Evolutionary conservation across 352 stramenopile species (phyloP).

Genomic region (Pseudoperonospora humuli): DNA sequence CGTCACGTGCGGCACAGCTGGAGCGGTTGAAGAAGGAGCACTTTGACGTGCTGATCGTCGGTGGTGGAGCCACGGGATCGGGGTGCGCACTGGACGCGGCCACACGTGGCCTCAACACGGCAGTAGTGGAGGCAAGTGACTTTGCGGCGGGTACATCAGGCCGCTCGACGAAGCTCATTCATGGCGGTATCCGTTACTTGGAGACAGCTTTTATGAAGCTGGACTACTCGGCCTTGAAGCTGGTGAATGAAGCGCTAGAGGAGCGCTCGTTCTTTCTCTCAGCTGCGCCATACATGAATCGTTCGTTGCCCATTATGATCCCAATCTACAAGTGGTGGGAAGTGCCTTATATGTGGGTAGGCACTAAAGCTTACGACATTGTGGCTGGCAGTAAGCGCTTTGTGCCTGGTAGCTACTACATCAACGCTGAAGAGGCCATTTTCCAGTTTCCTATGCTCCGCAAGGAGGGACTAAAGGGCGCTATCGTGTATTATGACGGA

Average conservation of each 20-base stretch:
- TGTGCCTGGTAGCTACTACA: constrained; percentile 87
- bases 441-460: constrained; percentile 94
- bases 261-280: constrained; percentile 90
- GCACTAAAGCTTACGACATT: constrained; percentile 90
- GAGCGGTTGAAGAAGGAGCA: constrained; percentile 81
- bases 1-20: constrained; percentile 58
- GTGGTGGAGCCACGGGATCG: constrained; percentile 88
- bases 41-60: constrained; percentile 92
- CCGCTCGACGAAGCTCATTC: constrained; percentile 93
- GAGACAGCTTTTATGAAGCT: constrained; percentile 92
- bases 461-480: constrained; percentile 87
- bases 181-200: constrained; percentile 93
- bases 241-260: constrained; percentile 90
- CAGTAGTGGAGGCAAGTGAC: constrained; percentile 88
- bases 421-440: constrained; percentile 86
- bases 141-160: constrained; percentile 90
- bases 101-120: constrained; percentile 89
- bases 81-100: constrained; percentile 87
- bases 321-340: constrained; percentile 94
- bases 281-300: constrained; percentile 92
- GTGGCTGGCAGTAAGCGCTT: constrained; percentile 85
- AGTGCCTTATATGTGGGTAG: constrained; percentile 91
- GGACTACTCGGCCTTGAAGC: constrained; percentile 84
- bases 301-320: constrained; percentile 93
- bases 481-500: constrained; percentile 87